Conservation (phyloP, 305 asterid genomes). For the Andrographis paniculata region DNA sequence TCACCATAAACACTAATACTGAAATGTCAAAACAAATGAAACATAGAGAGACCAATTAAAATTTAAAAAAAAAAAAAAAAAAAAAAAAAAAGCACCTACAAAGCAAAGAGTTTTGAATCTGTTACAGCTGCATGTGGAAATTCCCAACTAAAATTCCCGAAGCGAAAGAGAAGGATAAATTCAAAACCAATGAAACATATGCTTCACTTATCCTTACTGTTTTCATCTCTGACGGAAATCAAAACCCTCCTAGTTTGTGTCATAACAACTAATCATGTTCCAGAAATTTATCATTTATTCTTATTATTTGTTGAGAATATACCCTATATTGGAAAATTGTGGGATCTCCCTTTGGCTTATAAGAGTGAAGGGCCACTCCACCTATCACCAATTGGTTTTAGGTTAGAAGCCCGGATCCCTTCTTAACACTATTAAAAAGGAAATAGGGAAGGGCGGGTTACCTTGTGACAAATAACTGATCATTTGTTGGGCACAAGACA, state of each 20-base stretch:
- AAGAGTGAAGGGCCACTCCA: too few species aligned
- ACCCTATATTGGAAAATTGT: too few species aligned
- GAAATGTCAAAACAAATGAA: neutral
- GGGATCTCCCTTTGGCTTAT: too few species aligned
- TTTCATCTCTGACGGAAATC: constrained; percentile 7
- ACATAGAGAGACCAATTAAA: too few species aligned
- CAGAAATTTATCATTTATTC: constrained; percentile 9
- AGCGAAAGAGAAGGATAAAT: constrained; percentile 5
- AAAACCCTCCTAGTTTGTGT: constrained; percentile 10
- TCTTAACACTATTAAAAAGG: too few species aligned
- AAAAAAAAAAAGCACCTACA: neutral
- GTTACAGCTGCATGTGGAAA: constrained; percentile 9
- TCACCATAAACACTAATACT: too few species aligned
- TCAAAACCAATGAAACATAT: constrained; percentile 10
- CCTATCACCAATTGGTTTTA: too few species aligned
- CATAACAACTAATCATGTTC: neutral
- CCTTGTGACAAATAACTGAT: constrained; percentile 87
- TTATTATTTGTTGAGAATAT: constrained; percentile 15
- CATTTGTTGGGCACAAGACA: constrained; percentile 76
- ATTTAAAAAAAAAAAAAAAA: too few species aligned
- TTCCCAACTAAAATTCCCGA: constrained; percentile 10
- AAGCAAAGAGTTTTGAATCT: neutral
- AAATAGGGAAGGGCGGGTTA: constrained; percentile 19
- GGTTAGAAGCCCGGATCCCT: too few species aligned
- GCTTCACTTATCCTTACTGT: neutral